Evolutionary conservation across 208 protist genomes (phyloP), one percentile per base, ranked within the genome.

Genomic region (Trypanosoma melophagium): DNA sequence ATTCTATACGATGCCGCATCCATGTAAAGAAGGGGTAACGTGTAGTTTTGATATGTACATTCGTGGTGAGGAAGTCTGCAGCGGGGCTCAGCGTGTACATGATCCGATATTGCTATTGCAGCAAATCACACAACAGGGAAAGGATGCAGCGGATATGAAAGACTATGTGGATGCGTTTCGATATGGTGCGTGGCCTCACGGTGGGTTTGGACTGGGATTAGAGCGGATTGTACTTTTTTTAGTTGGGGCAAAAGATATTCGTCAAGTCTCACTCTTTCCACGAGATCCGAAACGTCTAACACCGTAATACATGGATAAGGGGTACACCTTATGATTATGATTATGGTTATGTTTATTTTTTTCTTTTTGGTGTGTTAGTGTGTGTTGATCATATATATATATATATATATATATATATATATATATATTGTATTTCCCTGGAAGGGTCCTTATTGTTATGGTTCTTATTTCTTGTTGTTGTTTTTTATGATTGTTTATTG

Each of bases 1-100:
- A 41, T 99, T 99, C 91, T 99, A 99, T 89, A 99, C 99, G 21
- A 99, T 99, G 98, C 96, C 97, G 25, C 66, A 68, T 44, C 58
- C 71, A 25, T 19, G 45, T 19, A 66, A 21, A 53, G 25, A 3
- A 21, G 54, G 71, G 4, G 68, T 64, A 14, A 87, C 87, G 49
- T 76, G 86, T 54, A 86, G 86, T 58, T 99, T 98, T 83, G 99
- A 99, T 86, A 77, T 99, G 77, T 99, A 99, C 70, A 82, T 99
- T 16, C 90, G 98, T 55, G 98, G 98, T 35, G 97, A 99, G 80
- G 99, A 99, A 85, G 99, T 99, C 61, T 93, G 90, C 56, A 99
- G 98, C 8, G 99, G 99, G 4, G 98, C 98, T 12, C 98, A 99
- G 87, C 94, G 99, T 69, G 79, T 99, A n/a, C 97, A 99, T 77